phyloP scores from a whole-genome alignment of 345 rosid species.

The Clausena lansium region DNA sequence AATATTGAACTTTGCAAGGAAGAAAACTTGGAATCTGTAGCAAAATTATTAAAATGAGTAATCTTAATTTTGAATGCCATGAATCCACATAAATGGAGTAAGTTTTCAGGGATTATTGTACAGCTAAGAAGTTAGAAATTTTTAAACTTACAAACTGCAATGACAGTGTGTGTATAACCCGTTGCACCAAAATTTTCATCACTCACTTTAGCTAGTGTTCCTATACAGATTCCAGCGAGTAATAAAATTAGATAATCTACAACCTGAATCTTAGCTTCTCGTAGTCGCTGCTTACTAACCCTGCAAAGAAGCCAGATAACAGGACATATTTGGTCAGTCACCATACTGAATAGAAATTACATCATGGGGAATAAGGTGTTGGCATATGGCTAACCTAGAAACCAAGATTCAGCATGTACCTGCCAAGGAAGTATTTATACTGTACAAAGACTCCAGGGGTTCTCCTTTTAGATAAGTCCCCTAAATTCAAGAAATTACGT shows the following conservation, averaged over 20 bases:
- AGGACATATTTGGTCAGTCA: neutral
- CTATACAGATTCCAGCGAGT: slow-evolving; percentile 96
- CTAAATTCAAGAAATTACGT: slow-evolving; percentile 43
- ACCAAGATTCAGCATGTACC: slow-evolving; percentile 41
- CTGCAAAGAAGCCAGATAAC: slow-evolving; percentile 38
- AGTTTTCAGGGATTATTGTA: neutral
- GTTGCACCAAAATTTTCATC: slow-evolving; percentile 94
- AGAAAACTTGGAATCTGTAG: neutral
- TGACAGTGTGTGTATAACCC: slow-evolving; percentile 92
- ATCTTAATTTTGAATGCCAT: neutral
- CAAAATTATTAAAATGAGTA: neutral
- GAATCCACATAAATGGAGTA: neutral
- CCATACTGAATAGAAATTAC: neutral
- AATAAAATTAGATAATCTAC: slow-evolving; percentile 87
- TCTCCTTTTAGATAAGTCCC: slow-evolving; percentile 65
- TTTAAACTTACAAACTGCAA: slow-evolving; percentile 89
- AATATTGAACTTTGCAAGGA: neutral
- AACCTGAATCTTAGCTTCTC: slow-evolving; percentile 87
- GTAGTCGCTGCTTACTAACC: slow-evolving; percentile 82
- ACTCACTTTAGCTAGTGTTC: slow-evolving; percentile 93
- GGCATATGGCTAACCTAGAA: neutral
- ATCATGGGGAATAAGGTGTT: neutral
- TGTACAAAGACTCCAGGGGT: slow-evolving; percentile 70
- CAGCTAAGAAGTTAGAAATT: neutral
- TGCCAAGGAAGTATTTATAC: slow-evolving; percentile 87